Percentiles rank a stretch among this genome's conserved stretches.
phyloP scores from a whole-genome alignment of 345 rosid genomes.

The Psidium guajava region DNA sequence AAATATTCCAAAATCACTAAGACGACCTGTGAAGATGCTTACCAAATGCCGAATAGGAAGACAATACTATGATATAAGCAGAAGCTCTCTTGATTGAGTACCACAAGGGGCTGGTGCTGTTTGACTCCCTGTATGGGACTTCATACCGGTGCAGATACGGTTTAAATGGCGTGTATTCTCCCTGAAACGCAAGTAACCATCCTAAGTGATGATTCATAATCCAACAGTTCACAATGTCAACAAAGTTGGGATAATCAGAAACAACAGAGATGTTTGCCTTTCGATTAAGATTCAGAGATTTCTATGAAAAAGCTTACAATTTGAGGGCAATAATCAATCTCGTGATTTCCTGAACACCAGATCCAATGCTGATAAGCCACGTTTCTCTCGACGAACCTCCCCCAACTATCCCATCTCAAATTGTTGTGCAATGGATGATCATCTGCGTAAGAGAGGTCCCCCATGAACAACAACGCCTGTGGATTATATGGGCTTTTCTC shows the following conservation, averaged over 20 bases:
- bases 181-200: slow-evolving; percentile 8
- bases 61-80: slow-evolving; percentile 30
- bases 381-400: slow-evolving; percentile 27
- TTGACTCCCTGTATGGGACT: slow-evolving; percentile 22
- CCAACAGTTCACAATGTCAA: neutral
- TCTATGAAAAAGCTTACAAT: neutral
- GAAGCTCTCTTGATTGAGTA: slow-evolving; percentile 40
- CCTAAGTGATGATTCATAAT: neutral
- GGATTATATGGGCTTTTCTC: slow-evolving; percentile 17
- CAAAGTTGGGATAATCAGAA: neutral
- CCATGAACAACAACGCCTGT: slow-evolving; percentile 22
- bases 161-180: slow-evolving; percentile 26
- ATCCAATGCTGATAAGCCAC: slow-evolving; percentile 46
- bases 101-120: slow-evolving; percentile 32
- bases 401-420: slow-evolving; percentile 38
- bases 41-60: slow-evolving; percentile 35
- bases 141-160: slow-evolving; percentile 24
- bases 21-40: neutral
- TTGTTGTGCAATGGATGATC: slow-evolving; percentile 23
- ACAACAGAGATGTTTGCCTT: neutral
- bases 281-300: neutral
- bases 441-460: slow-evolving; percentile 46
- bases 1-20: neutral
- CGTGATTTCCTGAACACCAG: slow-evolving; percentile 35
- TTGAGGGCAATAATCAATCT: slow-evolving; percentile 24